Evolutionary conservation across 83 land plant genomes (phyloP), one percentile per base, ranked within the genome.

Genomic region (Picea abies): DNA sequence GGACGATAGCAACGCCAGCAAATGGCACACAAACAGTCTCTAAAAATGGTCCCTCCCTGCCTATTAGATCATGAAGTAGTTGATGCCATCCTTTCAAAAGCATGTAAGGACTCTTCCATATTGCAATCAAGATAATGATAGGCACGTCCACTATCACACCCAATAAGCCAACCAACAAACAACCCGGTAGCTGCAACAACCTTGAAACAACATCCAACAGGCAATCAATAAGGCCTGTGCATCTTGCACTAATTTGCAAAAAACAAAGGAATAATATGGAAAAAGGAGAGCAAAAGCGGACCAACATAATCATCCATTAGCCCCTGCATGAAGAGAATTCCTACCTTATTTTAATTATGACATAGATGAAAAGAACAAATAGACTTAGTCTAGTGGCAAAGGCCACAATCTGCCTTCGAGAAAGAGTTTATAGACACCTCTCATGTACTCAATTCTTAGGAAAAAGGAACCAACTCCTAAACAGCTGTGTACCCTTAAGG

Each of bases 1-100:
- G 80, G 17, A 96, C 23, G 32, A 96, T 90, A 25, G 96, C 97
- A 82, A 96, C 90, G 26, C 90, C 96, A 69, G 99, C 99, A 87
- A 96, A 91, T 25, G 99, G 99, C 4, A 96, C 93, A 86, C 97
- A 96, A 62, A 93, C 90, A 11, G 93, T 90, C 81, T 96, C 97
- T 81, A 92, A 78, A 81, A 93, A 96, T 60, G 96, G 93, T 37
- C 97, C 97, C 84, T 94, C 96, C 14, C 82, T 61, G 0, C 93
- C 93, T 16, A 90, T 88, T 39, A 94, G 85, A 77, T 94, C 96
- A 35, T 88, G 91, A 79, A 90, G 77, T 20, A 96, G 84, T 44
- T 92, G 89, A 70, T 85, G 87, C 99, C 99, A 96, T 16, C 99
- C 99, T 83, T 90, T 96, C 71, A 96, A 85, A 56, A 96, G 90